phyloP scores from a whole-genome alignment of 768 basidiomycete species.

The Cystobasidium tubakii region DNA sequence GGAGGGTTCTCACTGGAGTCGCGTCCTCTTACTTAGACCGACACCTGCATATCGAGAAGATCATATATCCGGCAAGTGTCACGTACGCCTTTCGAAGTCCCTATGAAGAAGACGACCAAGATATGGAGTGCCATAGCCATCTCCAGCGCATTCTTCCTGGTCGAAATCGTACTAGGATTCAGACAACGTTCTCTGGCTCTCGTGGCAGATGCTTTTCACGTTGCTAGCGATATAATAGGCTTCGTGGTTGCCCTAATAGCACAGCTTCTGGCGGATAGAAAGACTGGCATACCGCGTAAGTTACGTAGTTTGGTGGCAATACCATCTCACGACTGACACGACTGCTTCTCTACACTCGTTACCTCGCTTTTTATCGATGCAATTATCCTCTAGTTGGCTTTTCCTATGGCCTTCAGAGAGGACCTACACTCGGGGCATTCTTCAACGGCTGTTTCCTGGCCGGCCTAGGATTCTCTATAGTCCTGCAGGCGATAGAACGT shows the following conservation, averaged over 20 bases:
- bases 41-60: neutral
- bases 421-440: conserved; percentile 1
- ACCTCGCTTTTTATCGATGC: too few relatives aligned
- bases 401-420: conserved; percentile 19
- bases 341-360: neutral
- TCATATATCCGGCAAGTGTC: too few relatives aligned
- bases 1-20: neutral
- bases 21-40: too few relatives aligned
- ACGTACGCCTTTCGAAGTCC: too few relatives aligned
- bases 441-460: conserved; percentile 29
- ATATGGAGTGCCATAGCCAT: neutral
- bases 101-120: conserved; percentile 25
- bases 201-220: conserved; percentile 37
- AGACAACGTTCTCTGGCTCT: conserved; percentile 27
- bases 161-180: conserved; percentile 33
- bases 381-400: conserved; percentile 5
- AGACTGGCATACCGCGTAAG: conserved; percentile 4
- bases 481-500: conserved; percentile 25
- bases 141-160: conserved; percentile 19
- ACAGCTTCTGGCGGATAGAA: neutral
- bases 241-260: conserved; percentile 30
- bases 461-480: conserved; percentile 9
- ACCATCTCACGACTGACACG: neutral
- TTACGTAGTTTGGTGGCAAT: neutral
- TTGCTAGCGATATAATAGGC: conserved; percentile 30